Percentiles rank a stretch among this genome's conserved stretches.
Evolutionary conservation across 1,284 basidiomycete species (phyloP).

Genomic region (Ceratobasidium sp.): DNA sequence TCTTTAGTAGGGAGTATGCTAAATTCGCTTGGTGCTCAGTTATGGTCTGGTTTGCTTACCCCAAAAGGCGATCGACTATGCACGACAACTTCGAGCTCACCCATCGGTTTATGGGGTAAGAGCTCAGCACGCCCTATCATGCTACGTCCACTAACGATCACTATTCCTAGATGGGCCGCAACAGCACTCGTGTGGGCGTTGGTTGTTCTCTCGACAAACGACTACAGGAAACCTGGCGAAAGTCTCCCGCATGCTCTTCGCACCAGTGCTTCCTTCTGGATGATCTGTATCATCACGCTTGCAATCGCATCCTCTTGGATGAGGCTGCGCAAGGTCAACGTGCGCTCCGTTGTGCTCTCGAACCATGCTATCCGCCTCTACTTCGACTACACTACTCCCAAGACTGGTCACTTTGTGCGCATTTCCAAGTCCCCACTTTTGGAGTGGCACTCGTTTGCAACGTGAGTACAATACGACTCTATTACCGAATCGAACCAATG

Average conservation of each 20-base stretch:
- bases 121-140: neutral
- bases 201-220: conserved; percentile 64
- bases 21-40: conserved; percentile 51
- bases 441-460: conserved; percentile 72
- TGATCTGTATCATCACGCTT: conserved; percentile 62
- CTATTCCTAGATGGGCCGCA: conserved; percentile 61
- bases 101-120: conserved; percentile 57
- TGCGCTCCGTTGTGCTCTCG: conserved; percentile 64
- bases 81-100: conserved; percentile 53
- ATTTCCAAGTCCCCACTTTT: conserved; percentile 64
- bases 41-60: conserved; percentile 32
- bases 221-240: conserved; percentile 59
- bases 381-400: conserved; percentile 68
- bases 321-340: conserved; percentile 63
- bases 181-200: conserved; percentile 66
- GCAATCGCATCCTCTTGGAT: conserved; percentile 67
- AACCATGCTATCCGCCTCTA: conserved; percentile 66
- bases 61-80: conserved; percentile 27
- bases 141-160: neutral
- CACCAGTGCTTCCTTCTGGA: conserved; percentile 64
- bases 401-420: conserved; percentile 65
- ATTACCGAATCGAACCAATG: conserved; percentile 53
- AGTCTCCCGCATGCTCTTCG: conserved; percentile 60
- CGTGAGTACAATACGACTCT: conserved; percentile 45
- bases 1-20: conserved; percentile 62